A percentile compares a stretch with the other conserved stretches of the same genome.
These are phyloP conservation scores for Saururus chinensis DNA, from an alignment of 164 flowering plant species.

Conservation along the genomic window DNA sequence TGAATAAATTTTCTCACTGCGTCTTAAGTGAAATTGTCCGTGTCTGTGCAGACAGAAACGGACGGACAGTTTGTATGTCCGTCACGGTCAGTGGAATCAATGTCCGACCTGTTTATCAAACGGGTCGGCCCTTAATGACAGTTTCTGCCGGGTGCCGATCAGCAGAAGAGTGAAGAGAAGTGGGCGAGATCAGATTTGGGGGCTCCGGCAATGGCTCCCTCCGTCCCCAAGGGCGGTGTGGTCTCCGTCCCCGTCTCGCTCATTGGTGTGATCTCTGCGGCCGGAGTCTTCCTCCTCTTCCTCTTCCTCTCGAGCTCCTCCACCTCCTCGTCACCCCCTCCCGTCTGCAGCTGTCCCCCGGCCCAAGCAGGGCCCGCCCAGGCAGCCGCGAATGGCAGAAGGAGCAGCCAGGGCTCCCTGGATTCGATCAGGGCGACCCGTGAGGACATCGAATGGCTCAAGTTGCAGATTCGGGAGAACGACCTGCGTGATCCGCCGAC, in stretches of 20 bases:
- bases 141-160: too few species aligned
- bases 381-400: neutral
- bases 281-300: constrained; percentile 47
- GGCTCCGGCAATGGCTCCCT: neutral
- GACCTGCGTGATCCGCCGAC: constrained; percentile 50
- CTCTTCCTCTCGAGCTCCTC: constrained; percentile 36
- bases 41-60: too few species aligned
- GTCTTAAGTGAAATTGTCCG: too few species aligned
- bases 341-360: constrained; percentile 8
- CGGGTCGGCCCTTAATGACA: too few species aligned
- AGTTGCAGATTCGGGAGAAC: constrained; percentile 48
- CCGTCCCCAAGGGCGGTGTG: neutral
- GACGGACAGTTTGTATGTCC: too few species aligned
- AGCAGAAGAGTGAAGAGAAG: too few species aligned
- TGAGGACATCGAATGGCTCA: constrained; percentile 74
- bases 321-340: constrained; percentile 17
- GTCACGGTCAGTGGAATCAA: too few species aligned
- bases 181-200: neutral
- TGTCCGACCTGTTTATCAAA: too few species aligned
- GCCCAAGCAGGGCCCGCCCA: neutral
- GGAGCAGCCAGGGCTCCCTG: neutral
- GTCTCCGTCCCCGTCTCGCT: neutral
- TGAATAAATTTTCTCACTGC: too few species aligned
- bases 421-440: constrained; percentile 30
- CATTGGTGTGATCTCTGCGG: constrained; percentile 2